Evolutionary conservation across 2,329 filamentous ascomycete genomes (phyloP).

Genomic region (Coniosporium tulheliwenetii): DNA sequence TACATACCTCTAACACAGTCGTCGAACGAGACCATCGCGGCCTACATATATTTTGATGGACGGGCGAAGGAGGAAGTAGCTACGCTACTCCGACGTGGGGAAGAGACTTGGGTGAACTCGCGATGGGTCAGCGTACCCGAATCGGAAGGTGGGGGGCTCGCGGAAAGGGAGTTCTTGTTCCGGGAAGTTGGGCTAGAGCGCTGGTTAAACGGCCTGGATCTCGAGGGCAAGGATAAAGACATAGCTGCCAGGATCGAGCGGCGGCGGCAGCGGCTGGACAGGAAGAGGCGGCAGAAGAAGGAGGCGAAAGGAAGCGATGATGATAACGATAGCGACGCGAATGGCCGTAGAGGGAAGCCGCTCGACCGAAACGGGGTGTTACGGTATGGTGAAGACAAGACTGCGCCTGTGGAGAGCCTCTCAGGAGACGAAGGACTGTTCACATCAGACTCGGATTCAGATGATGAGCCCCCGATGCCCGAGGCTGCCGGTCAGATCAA

Average conservation of each 20-base stretch:
- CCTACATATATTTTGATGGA: conserved; percentile 98
- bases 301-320: conserved; percentile 35
- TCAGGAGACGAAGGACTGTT: conserved; percentile 53
- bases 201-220: conserved; percentile 90
- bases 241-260: conserved; percentile 56
- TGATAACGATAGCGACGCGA: conserved; percentile 14
- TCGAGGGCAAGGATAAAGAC: conserved; percentile 67
- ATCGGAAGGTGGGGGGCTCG: conserved; percentile 80
- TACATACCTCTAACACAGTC: conserved; percentile 89
- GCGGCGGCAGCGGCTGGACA: conserved; percentile 56
- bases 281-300: conserved; percentile 64
- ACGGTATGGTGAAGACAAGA: conserved; percentile 64
- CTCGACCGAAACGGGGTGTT: conserved; percentile 41
- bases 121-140: conserved; percentile 92
- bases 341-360: conserved; percentile 13
- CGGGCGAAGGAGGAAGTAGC: conserved; percentile 92
- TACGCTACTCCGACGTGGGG: conserved; percentile 76
- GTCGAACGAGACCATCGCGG: conserved; percentile 91
- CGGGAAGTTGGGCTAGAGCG: conserved; percentile 89
- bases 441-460: conserved; percentile 51
- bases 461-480: conserved; percentile 72
- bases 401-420: conserved; percentile 56
- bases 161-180: conserved; percentile 93
- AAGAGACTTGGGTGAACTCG: conserved; percentile 98
- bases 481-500: conserved; percentile 97